Evolutionary conservation across 1,284 basidiomycete species (phyloP), one percentile per base, ranked within the genome.

Genomic region (Leccinum subspadiceum): DNA sequence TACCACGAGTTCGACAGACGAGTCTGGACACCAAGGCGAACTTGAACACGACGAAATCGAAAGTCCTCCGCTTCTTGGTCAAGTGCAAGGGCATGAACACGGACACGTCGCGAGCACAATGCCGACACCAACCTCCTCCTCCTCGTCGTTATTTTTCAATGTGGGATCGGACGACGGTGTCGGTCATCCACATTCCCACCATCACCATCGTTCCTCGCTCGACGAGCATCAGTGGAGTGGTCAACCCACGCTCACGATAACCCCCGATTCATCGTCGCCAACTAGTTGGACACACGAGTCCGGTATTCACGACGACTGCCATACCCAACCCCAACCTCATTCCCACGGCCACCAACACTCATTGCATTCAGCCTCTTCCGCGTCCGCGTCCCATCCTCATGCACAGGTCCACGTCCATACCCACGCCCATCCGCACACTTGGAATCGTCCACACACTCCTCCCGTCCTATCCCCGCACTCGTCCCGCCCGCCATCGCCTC

Each of bases 401-500:
- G 3, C 41, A 20, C 5, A n/a, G 41, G 41, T 20, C 2, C n/a
- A 17, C 22, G 22, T 20, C 22, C 48, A 49, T 13, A 13, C 13
- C 15, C 48, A 49, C 8, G 13, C 13, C 24, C 22, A 49, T 49
- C n/a, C 48, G 13, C 48, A 26, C 41, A 12, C 44, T 20, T 46
- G 10, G 44, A 46, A 12, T 46, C 44, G 4, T 46, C 17, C 55
- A 29, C 59, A 54, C 17, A 22, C 52, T 0, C 51, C 65, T 1
- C 51, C 64, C 1, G 15, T 26, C 13, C 55, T 55, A 22, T 61
- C 66, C 7, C 62, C 62, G 2, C 56, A 57, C 26, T 13, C 62
- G 3, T 70, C 70, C 13, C 62, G 61, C 10, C 65, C 71, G 2
- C 58, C 71, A 8, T 68, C 68, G 2, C 68, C 69, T 12, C 26